Percentiles rank a stretch among this genome's conserved stretches.
Conservation (phyloP, 1,284 basidiomycete species). For the Melampsora abietis-canadensis region DNA sequence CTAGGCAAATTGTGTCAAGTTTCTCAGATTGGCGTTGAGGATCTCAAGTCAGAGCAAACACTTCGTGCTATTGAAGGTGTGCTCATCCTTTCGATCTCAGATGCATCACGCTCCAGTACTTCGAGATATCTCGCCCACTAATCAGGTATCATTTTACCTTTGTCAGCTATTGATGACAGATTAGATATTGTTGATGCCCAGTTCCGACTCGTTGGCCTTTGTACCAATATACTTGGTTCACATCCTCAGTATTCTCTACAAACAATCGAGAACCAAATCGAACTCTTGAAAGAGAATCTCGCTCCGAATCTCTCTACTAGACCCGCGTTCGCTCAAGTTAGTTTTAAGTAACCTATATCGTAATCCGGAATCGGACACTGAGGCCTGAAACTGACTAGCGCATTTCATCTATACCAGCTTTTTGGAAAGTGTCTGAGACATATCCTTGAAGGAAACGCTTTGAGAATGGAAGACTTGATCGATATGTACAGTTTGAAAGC, state of each 20-base stretch:
- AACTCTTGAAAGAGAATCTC: conserved; percentile 41
- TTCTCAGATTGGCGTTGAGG: conserved; percentile 62
- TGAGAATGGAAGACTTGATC: conserved; percentile 57
- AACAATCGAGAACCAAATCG: conserved; percentile 44
- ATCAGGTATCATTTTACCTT: not conserved
- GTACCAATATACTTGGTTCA: conserved; percentile 44
- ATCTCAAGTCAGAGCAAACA: conserved; percentile 46
- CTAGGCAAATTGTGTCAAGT: conserved; percentile 83
- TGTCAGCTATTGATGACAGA: conserved; percentile 57
- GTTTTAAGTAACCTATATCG: conserved; percentile 41
- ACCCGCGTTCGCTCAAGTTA: conserved; percentile 43
- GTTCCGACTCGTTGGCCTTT: conserved; percentile 51
- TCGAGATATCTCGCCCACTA: not conserved
- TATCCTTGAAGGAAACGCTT: conserved; percentile 53
- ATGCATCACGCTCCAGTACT: not conserved
- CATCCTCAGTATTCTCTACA: conserved; percentile 40
- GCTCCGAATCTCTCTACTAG: conserved; percentile 27
- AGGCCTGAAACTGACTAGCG: conserved; percentile 41
- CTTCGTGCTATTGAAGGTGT: conserved; percentile 53
- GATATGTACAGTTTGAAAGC: conserved; percentile 60
- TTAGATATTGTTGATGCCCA: conserved; percentile 62
- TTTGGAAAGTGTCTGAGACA: conserved; percentile 47
- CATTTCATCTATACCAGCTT: conserved; percentile 43
- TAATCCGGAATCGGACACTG: conserved; percentile 13
- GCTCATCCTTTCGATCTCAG: not conserved